These are phyloP conservation scores for Candida adriatica DNA, from an alignment of 805 yeast genomes.

Conservation along the genomic window DNA sequence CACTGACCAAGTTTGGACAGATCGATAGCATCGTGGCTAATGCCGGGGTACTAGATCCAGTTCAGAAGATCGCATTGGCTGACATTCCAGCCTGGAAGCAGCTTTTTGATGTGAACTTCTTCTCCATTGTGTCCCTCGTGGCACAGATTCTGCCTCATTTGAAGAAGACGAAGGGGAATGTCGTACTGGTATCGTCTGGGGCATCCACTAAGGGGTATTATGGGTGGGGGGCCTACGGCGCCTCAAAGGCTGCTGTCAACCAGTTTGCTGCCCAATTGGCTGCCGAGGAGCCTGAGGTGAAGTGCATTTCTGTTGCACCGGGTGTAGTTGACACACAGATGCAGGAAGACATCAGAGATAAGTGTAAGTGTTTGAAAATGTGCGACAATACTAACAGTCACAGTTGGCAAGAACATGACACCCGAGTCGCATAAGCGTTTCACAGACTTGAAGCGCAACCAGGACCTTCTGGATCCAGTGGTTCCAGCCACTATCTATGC, in stretches of 20 bases:
- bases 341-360: conserved; percentile 76
- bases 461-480: conserved; percentile 56
- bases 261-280: conserved; percentile 64
- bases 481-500: conserved; percentile 70
- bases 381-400: conserved; percentile 2
- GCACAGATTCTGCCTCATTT: conserved; percentile 50
- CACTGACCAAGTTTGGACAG: conserved; percentile 44
- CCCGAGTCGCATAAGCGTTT: conserved; percentile 54
- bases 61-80: conserved; percentile 46
- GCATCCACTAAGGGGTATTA: conserved; percentile 58
- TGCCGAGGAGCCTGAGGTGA: conserved; percentile 56
- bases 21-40: conserved; percentile 65
- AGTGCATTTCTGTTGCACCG: conserved; percentile 75
- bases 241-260: conserved; percentile 88
- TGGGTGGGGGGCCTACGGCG: conserved; percentile 91
- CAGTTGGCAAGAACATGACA: conserved; percentile 50
- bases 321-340: conserved; percentile 91
- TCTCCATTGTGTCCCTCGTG: conserved; percentile 62
- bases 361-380: conserved; percentile 23
- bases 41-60: conserved; percentile 84
- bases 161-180: conserved; percentile 47
- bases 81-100: conserved; percentile 51
- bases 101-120: conserved; percentile 70
- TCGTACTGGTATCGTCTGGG: conserved; percentile 84
- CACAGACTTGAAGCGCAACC: conserved; percentile 49